phyloP scores from a whole-genome alignment of 2,329 filamentous ascomycete genomes.

The Calcarisporium arbuscula region DNA sequence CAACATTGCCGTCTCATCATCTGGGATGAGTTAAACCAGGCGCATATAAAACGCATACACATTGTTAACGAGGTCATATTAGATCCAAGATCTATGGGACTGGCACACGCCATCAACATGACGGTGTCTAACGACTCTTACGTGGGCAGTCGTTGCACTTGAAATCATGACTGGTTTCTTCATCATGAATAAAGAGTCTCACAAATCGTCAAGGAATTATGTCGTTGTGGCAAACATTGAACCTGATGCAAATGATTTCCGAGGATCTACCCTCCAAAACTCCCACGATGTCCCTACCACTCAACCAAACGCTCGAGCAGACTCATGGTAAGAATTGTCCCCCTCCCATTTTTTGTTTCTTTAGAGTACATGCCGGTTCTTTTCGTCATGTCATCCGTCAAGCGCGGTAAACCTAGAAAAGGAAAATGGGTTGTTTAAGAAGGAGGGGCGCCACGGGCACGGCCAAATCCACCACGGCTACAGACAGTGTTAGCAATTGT shows the following conservation, averaged over 20 bases:
- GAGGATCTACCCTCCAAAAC: slow-evolving; percentile 43
- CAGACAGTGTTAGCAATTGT: slow-evolving; percentile 26
- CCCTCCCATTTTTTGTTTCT: slow-evolving; percentile 36
- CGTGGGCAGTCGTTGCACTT: no score
- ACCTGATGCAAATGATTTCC: slow-evolving; percentile 43
- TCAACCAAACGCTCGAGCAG: slow-evolving; percentile 32
- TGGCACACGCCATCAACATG: no score
- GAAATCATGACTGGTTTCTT: neutral
- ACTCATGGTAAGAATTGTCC: slow-evolving; percentile 33
- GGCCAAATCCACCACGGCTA: slow-evolving; percentile 81
- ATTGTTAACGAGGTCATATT: no score
- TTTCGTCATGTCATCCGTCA: slow-evolving; percentile 31
- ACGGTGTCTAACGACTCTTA: no score
- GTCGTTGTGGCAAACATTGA: slow-evolving; percentile 32
- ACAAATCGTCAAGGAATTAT: slow-evolving; percentile 23
- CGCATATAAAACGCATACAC: no score
- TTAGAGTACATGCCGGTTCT: slow-evolving; percentile 41
- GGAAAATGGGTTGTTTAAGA: slow-evolving; percentile 45
- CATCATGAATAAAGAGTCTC: slow-evolving; percentile 12
- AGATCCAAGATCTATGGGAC: no score
- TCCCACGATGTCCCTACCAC: slow-evolving; percentile 36
- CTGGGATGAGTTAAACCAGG: no score
- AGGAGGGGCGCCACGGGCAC: slow-evolving; percentile 74
- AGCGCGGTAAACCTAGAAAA: slow-evolving; percentile 36
- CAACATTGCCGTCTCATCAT: no score